These are phyloP conservation scores for Daldinia decipiens DNA, from an alignment of 495 filamentous ascomycete genomes.

Conservation along the genomic window DNA sequence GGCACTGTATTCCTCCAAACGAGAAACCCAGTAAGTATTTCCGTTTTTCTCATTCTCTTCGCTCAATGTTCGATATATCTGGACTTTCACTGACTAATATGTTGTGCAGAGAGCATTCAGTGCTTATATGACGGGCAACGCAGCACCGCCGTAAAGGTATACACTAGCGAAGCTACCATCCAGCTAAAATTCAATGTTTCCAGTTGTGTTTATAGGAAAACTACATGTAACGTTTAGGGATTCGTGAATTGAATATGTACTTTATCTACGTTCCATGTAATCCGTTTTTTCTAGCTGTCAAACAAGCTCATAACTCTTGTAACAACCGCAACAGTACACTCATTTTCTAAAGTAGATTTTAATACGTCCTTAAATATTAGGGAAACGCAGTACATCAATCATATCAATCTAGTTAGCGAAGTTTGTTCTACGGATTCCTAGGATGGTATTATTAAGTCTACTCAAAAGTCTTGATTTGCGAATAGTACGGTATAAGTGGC, in stretches of 20 bases:
- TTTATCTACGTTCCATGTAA: no score
- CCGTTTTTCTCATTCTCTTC: not conserved
- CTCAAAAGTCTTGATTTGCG: no score
- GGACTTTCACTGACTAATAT: slow-evolving; percentile 25
- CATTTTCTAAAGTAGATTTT: no score
- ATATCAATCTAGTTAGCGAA: no score
- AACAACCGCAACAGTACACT: no score
- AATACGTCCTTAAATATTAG: no score
- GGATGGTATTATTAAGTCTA: no score
- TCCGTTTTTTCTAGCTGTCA: no score
- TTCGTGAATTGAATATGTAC: slow-evolving; percentile 32
- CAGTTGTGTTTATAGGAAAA: slow-evolving; percentile 10
- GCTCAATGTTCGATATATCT: not conserved
- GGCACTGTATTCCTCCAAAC: slow-evolving; percentile 96
- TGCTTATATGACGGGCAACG: slow-evolving; percentile 59
- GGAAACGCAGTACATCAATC: no score
- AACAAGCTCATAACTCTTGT: no score
- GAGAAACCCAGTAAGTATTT: slow-evolving; percentile 73
- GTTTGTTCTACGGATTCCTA: no score
- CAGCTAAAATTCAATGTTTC: not conserved
- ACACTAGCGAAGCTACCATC: not conserved
- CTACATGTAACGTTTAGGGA: not conserved
- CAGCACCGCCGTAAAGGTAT: slow-evolving; percentile 39
- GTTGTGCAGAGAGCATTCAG: slow-evolving; percentile 54
- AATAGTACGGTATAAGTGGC: no score